A percentile compares a stretch with the other conserved stretches of the same genome.
phyloP scores from a whole-genome alignment of 2,329 filamentous ascomycete species.

The Stylonectria norvegica region DNA sequence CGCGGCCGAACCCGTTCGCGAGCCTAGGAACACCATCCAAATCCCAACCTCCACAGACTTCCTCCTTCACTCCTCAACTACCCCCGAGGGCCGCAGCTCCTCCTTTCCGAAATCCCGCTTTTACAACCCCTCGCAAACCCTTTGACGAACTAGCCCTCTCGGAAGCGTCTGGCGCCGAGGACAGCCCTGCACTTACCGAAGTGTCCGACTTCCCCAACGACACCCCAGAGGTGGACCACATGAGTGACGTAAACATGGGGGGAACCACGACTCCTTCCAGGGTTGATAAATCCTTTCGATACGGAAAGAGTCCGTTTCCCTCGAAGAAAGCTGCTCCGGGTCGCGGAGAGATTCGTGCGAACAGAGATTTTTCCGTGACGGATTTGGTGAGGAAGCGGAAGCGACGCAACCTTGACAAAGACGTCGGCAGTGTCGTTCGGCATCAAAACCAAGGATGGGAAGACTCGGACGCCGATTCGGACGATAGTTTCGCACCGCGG shows the following conservation, averaged over 20 bases:
- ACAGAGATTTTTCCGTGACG: conserved; percentile 34
- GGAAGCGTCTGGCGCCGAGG: conserved; percentile 56
- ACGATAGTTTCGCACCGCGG: conserved; percentile 29
- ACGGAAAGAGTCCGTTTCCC: conserved; percentile 38
- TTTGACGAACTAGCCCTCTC: conserved; percentile 52
- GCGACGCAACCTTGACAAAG: conserved; percentile 48
- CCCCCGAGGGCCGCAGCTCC: conserved; percentile 43
- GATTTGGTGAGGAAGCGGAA: conserved; percentile 54
- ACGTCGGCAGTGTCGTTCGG: conserved; percentile 49
- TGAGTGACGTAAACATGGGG: conserved; percentile 41
- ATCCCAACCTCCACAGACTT: conserved; percentile 41
- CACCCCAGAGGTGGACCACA: conserved; percentile 50
- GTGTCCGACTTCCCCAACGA: conserved; percentile 51
- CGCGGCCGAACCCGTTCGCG: conserved; percentile 35
- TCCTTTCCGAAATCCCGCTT: conserved; percentile 60
- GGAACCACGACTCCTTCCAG: conserved; percentile 45
- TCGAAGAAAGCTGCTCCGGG: conserved; percentile 49
- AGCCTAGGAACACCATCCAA: conserved; percentile 40
- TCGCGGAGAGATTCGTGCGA: conserved; percentile 60
- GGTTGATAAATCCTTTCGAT: conserved; percentile 45
- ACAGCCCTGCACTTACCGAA: conserved; percentile 58
- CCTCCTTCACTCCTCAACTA: conserved; percentile 45
- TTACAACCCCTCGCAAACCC: conserved; percentile 59
- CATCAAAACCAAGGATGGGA: conserved; percentile 42
- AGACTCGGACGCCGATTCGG: conserved; percentile 49